Conservation (phyloP, 352 stramenopile genomes). For the Pythium coloratum region DNA sequence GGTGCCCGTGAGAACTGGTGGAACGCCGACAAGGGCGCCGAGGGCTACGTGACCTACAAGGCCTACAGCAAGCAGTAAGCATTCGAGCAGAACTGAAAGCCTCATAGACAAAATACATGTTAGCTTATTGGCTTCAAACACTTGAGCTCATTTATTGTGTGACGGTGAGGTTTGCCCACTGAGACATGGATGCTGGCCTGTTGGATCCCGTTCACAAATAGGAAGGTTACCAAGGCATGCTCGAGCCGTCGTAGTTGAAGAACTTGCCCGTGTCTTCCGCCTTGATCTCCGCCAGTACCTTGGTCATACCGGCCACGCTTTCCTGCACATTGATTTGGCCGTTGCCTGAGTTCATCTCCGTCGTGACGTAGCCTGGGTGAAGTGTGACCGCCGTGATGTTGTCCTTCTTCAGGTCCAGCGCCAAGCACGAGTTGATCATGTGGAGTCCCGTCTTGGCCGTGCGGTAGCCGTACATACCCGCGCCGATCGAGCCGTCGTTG, state of each 20-base stretch:
- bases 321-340: constrained; percentile 29
- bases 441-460: constrained; percentile 66
- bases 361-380: constrained; percentile 49
- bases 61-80: not conserved
- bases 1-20: not conserved
- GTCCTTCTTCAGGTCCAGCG: constrained; percentile 35
- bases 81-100: no score
- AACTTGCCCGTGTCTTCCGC: constrained; percentile 37
- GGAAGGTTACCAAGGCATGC: constrained; percentile 36
- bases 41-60: not conserved
- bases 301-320: constrained; percentile 31
- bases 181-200: no score
- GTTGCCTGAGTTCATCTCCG: constrained; percentile 36
- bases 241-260: constrained; percentile 38
- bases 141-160: no score
- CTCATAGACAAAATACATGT: no score
- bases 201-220: no score
- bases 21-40: not conserved
- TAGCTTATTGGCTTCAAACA: no score
- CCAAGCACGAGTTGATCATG: constrained; percentile 50
- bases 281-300: constrained; percentile 28
- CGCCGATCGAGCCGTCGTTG: constrained; percentile 21
- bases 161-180: no score
- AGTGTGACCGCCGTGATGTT: constrained; percentile 40
- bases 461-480: constrained; percentile 53